These are phyloP conservation scores for Fistulinella prunicolor DNA, from an alignment of 768 basidiomycete genomes.

Conservation along the genomic window DNA sequence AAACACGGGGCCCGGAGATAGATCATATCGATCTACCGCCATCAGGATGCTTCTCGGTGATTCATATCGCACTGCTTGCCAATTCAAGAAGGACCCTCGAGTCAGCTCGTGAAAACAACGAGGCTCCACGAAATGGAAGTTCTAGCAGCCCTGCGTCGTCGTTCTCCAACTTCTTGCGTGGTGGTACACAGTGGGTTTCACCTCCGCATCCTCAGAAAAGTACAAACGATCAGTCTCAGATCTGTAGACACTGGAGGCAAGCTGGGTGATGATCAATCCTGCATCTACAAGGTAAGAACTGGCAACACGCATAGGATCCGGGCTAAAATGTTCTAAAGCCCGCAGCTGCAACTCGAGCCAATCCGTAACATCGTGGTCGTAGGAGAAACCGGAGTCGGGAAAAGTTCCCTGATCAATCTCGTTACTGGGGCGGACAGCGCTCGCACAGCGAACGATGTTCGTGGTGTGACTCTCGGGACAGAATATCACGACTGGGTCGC, in stretches of 20 bases:
- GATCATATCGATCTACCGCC: slow-evolving; percentile 19
- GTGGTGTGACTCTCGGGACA: slow-evolving; percentile 22
- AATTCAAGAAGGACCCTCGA: slow-evolving; percentile 19
- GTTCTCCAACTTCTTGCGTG: neutral
- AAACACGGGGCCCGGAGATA: slow-evolving; percentile 11
- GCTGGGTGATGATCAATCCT: slow-evolving; percentile 6
- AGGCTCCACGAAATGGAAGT: slow-evolving; percentile 9
- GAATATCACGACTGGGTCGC: slow-evolving; percentile 17
- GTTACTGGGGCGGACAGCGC: slow-evolving; percentile 23
- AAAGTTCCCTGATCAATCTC: slow-evolving; percentile 32
- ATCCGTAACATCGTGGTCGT: slow-evolving; percentile 28
- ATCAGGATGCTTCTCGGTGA: neutral
- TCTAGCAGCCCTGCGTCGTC: slow-evolving; percentile 9
- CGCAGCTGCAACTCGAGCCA: slow-evolving; percentile 8
- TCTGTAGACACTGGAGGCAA: slow-evolving; percentile 1
- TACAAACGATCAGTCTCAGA: neutral
- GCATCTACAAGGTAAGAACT: slow-evolving; percentile 4
- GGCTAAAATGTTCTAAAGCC: slow-evolving; percentile 9
- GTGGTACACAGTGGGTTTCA: slow-evolving; percentile 5
- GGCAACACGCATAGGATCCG: neutral
- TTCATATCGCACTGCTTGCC: slow-evolving; percentile 15
- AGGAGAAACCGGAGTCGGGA: slow-evolving; percentile 31
- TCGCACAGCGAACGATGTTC: slow-evolving; percentile 19
- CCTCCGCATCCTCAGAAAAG: neutral
- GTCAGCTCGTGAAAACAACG: slow-evolving; percentile 21